Conservation (phyloP, 2,329 filamentous ascomycete species). For the Cercospora canescens region DNA sequence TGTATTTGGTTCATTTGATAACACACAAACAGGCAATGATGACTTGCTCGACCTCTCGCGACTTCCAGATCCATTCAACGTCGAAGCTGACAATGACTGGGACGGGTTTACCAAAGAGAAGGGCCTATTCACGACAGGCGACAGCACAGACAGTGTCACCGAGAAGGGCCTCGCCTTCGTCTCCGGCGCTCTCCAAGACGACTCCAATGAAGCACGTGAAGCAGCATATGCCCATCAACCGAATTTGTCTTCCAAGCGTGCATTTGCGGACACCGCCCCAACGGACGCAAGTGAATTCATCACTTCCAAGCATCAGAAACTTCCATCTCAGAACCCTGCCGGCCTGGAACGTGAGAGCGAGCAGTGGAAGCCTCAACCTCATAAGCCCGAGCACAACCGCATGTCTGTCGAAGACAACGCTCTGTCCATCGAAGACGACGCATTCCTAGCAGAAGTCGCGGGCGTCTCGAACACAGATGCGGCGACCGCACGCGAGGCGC, state of each 20-base stretch:
- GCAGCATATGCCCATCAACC: neutral
- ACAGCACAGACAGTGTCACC: constrained; percentile 14
- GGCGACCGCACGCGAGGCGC: neutral
- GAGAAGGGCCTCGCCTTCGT: neutral
- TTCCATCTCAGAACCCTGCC: neutral
- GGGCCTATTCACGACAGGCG: constrained; percentile 12
- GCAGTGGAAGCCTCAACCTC: neutral
- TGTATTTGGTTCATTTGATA: neutral
- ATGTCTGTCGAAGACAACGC: neutral
- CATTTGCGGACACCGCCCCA: constrained; percentile 2
- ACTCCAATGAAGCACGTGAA: neutral
- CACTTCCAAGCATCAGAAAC: constrained; percentile 9
- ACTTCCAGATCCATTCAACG: neutral
- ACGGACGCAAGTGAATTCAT: neutral
- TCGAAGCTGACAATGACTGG: neutral
- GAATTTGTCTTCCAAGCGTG: neutral
- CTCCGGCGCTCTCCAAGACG: neutral
- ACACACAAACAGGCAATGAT: neutral
- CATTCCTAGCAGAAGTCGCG: neutral
- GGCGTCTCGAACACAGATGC: neutral
- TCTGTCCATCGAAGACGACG: constrained; percentile 2
- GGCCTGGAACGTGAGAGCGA: neutral
- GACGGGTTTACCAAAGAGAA: neutral
- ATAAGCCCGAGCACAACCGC: neutral
- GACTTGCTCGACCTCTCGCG: neutral